These are phyloP conservation scores for Mycena galopus DNA, from an alignment of 768 basidiomycete genomes.

Conservation along the genomic window DNA sequence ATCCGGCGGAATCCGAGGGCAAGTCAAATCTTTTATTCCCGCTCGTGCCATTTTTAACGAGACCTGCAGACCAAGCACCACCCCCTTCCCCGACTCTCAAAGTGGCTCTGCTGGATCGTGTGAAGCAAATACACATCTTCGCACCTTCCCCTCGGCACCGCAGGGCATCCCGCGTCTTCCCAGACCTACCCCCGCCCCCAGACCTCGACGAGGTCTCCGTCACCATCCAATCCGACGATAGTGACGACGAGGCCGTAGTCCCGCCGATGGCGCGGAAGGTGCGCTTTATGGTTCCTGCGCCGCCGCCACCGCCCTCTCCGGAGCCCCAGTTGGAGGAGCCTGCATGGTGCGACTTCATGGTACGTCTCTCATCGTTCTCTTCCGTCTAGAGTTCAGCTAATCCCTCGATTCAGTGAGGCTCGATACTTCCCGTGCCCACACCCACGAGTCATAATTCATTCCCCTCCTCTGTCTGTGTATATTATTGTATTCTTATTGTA, in stretches of 20 bases:
- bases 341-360: conserved; percentile 18
- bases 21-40: neutral
- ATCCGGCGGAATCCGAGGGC: neutral
- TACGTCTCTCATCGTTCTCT: neutral
- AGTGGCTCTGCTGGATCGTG: neutral
- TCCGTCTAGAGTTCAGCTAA: too few relatives aligned
- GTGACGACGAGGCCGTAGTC: neutral
- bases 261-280: neutral
- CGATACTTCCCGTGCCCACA: too few relatives aligned
- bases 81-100: neutral
- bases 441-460: too few relatives aligned
- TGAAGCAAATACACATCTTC: neutral
- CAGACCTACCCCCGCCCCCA: neutral
- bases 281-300: neutral
- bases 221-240: neutral
- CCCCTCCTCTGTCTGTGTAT: too few relatives aligned
- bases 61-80: neutral
- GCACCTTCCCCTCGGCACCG: neutral
- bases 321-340: neutral
- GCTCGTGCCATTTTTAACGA: neutral
- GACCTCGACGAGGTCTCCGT: conserved; percentile 3
- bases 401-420: too few relatives aligned
- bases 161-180: neutral
- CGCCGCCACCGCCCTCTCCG: neutral
- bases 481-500: too few relatives aligned